Percentiles rank a stretch among this genome's conserved stretches.
These are phyloP conservation scores for Boletus semigastroideus DNA, from an alignment of 1,284 basidiomycete genomes.

Conservation along the genomic window DNA sequence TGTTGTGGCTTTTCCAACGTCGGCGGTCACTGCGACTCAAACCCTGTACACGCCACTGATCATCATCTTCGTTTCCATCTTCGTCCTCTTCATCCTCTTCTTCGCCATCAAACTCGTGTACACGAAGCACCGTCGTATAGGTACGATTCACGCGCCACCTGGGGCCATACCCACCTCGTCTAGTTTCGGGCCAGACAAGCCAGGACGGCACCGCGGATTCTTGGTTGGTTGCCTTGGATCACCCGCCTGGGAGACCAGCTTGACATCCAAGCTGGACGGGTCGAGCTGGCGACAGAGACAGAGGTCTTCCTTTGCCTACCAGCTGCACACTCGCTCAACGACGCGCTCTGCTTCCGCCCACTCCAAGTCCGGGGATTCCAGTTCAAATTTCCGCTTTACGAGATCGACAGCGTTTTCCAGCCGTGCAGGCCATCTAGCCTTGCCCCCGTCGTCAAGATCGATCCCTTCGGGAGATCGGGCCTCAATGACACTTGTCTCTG, in stretches of 20 bases:
- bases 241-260: slow-evolving; percentile 29
- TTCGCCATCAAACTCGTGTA: slow-evolving; percentile 28
- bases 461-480: background rate
- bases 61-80: slow-evolving; percentile 13
- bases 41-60: slow-evolving; percentile 14
- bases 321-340: slow-evolving; percentile 7
- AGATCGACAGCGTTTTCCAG: slow-evolving; percentile 12
- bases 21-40: background rate
- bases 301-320: slow-evolving; percentile 8
- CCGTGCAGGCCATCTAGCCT: slow-evolving; percentile 1
- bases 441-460: background rate
- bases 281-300: slow-evolving; percentile 7
- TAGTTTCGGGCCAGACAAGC: slow-evolving; percentile 2
- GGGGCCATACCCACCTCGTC: background rate
- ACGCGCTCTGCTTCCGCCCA: slow-evolving; percentile 1
- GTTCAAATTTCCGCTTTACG: slow-evolving; percentile 4
- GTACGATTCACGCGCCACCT: slow-evolving; percentile 22
- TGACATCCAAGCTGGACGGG: slow-evolving; percentile 14
- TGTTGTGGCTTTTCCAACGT: slow-evolving; percentile 16
- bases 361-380: background rate
- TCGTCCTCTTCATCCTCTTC: slow-evolving; percentile 17
- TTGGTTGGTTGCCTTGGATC: slow-evolving; percentile 33
- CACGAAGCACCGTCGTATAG: slow-evolving; percentile 29
- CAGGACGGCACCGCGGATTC: slow-evolving; percentile 12
- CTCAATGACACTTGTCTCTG: background rate